phyloP scores from a whole-genome alignment of 2,329 filamentous ascomycete species.

The Leptographium wingfieldii region DNA sequence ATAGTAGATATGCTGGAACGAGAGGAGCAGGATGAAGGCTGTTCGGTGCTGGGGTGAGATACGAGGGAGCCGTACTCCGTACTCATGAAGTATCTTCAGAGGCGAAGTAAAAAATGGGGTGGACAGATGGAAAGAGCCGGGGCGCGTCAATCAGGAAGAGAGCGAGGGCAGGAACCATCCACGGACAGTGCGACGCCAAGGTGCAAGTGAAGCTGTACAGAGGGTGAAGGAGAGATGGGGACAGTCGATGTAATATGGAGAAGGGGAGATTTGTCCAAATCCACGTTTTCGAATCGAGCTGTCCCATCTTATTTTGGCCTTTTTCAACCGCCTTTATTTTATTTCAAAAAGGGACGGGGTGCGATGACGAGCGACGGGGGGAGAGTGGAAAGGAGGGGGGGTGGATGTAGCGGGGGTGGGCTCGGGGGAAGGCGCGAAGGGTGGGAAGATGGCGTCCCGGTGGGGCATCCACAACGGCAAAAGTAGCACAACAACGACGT shows the following conservation, averaged over 20 bases:
- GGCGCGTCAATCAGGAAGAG: background rate
- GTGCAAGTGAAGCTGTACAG: background rate
- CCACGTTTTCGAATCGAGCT: background rate
- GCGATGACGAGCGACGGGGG: conserved; percentile 9
- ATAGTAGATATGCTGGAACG: background rate
- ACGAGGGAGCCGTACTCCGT: background rate
- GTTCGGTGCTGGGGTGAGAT: background rate
- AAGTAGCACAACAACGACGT: background rate
- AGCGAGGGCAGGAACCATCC: background rate
- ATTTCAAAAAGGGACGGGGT: conserved; percentile 1
- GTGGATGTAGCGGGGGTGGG: conserved; percentile 1
- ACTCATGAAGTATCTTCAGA: background rate
- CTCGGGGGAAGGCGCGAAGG: background rate
- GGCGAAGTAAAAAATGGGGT: background rate
- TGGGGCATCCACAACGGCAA: conserved; percentile 5
- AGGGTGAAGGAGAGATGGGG: background rate
- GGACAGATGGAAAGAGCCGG: background rate
- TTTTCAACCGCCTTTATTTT: background rate
- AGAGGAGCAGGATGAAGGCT: background rate
- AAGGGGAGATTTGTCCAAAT: background rate
- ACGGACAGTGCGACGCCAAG: background rate
- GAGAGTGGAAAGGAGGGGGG: background rate
- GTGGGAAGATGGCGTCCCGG: conserved; percentile 2
- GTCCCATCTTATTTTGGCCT: background rate
- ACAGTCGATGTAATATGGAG: background rate